These are phyloP conservation scores for Phlebiopsis gigantea DNA, from an alignment of 768 basidiomycete genomes.

Conservation along the genomic window DNA sequence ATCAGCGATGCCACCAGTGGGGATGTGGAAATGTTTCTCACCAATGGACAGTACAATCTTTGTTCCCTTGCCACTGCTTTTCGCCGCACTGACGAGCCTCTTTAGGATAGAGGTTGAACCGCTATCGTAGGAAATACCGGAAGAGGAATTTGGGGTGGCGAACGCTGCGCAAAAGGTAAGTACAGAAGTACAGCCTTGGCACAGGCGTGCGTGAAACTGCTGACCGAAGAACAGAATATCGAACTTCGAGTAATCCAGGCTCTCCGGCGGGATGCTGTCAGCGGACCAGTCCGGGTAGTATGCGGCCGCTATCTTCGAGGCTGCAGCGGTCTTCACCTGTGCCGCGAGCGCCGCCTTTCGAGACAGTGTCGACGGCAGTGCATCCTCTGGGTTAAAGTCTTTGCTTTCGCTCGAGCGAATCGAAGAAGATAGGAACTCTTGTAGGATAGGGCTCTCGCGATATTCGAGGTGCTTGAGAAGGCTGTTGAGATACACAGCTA, in stretches of 20 bases:
- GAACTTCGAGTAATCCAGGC: slow-evolving; percentile 57
- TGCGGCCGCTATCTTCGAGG: slow-evolving; percentile 34
- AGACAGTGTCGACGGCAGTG: slow-evolving; percentile 41
- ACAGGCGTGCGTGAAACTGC: slow-evolving; percentile 7
- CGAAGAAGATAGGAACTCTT: not conserved
- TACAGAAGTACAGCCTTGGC: slow-evolving; percentile 1
- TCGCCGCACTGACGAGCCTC: slow-evolving; percentile 51
- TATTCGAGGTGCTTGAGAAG: slow-evolving; percentile 19
- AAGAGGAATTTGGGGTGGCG: slow-evolving; percentile 57
- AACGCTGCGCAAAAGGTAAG: slow-evolving; percentile 45
- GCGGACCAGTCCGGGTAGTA: slow-evolving; percentile 52
- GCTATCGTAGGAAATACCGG: slow-evolving; percentile 44
- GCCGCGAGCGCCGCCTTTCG: slow-evolving; percentile 29
- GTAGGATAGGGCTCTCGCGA: slow-evolving; percentile 20
- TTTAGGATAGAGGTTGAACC: slow-evolving; percentile 48
- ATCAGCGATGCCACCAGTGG: slow-evolving; percentile 13
- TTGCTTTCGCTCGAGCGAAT: slow-evolving; percentile 21
- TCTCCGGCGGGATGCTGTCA: slow-evolving; percentile 45
- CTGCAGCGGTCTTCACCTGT: slow-evolving; percentile 21
- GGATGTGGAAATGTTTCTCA: slow-evolving; percentile 16
- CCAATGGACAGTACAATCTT: slow-evolving; percentile 66
- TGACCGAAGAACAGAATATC: slow-evolving; percentile 64
- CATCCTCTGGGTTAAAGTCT: slow-evolving; percentile 36
- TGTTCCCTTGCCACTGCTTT: slow-evolving; percentile 52
- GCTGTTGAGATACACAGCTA: slow-evolving; percentile 35